phyloP scores from a whole-genome alignment of 352 stramenopile genomes.

The Paralagenidium karlingii region DNA sequence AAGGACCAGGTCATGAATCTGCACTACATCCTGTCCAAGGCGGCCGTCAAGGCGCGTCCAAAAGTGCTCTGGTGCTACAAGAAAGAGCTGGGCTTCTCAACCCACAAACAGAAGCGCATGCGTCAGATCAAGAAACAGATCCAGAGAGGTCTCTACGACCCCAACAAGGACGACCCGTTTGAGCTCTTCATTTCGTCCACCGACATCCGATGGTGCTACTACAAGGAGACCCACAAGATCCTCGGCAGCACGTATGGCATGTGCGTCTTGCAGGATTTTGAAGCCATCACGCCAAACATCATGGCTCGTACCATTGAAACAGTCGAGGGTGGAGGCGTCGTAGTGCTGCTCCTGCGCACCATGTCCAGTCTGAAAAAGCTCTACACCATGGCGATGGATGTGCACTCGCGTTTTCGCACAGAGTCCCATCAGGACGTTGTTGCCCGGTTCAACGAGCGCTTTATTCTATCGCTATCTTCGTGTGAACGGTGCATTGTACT shows the following conservation, averaged over 20 bases:
- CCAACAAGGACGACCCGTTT: slow-evolving; percentile 92
- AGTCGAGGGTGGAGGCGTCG: slow-evolving; percentile 94
- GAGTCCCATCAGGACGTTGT: slow-evolving; percentile 92
- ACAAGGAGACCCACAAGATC: slow-evolving; percentile 99
- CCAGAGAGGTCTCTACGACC: slow-evolving; percentile 87
- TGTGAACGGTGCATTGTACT: slow-evolving; percentile 95
- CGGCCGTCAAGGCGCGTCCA: slow-evolving; percentile 88
- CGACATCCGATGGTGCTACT: slow-evolving; percentile 99
- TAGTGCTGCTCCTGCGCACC: slow-evolving; percentile 96
- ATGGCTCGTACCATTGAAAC: slow-evolving; percentile 99
- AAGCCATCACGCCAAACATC: slow-evolving; percentile 98
- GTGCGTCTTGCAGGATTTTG: slow-evolving; percentile 98
- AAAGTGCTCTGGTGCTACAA: slow-evolving; percentile 99
- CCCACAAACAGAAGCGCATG: slow-evolving; percentile 92
- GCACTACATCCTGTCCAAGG: slow-evolving; percentile 96
- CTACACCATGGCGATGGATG: slow-evolving; percentile 98
- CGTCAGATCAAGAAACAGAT: slow-evolving; percentile 93
- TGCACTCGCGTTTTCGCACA: slow-evolving; percentile 84
- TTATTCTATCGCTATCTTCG: slow-evolving; percentile 95
- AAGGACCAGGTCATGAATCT: slow-evolving; percentile 99
- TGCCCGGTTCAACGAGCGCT: slow-evolving; percentile 99
- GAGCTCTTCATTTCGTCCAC: slow-evolving; percentile 98
- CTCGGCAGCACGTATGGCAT: slow-evolving; percentile 97
- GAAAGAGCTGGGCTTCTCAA: slow-evolving; percentile 99
- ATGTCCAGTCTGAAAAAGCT: slow-evolving; percentile 98